Percentiles rank a stretch among this genome's conserved stretches.
These are phyloP conservation scores for Tanacetum coccineum DNA, from an alignment of 129 eudicot species.

Conservation along the genomic window DNA sequence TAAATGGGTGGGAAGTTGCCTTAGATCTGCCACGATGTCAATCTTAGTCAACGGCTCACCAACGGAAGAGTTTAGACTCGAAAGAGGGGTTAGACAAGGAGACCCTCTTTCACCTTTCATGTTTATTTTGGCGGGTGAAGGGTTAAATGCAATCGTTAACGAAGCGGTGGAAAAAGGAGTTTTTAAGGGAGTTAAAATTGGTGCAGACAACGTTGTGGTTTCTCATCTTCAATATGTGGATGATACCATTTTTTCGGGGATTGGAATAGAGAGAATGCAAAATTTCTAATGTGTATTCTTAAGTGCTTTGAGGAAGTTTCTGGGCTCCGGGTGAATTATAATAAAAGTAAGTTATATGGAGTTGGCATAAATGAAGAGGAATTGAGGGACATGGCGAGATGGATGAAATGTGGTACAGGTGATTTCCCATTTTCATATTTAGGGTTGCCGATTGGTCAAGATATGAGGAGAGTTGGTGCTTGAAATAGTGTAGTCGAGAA, in stretches of 20 bases:
- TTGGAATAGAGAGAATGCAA: background rate
- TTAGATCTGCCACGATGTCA: too few species aligned
- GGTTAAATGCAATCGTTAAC: background rate
- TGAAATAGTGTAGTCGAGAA: too few species aligned
- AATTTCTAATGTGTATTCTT: background rate
- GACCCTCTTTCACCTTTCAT: background rate
- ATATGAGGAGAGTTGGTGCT: too few species aligned
- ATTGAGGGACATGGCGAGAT: too few species aligned
- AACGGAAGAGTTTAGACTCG: background rate
- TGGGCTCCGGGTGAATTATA: background rate
- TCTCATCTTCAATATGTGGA: background rate
- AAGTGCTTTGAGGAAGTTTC: background rate
- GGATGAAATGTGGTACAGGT: too few species aligned
- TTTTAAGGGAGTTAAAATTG: background rate
- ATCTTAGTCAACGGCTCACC: background rate
- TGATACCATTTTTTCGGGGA: background rate
- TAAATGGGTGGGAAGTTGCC: too few species aligned
- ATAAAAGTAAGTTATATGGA: background rate
- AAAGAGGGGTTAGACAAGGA: background rate
- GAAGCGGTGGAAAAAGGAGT: background rate
- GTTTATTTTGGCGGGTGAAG: background rate
- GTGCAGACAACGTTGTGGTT: background rate
- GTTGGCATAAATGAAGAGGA: too few species aligned
- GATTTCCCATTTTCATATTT: too few species aligned
- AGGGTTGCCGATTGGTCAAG: too few species aligned